Evolutionary conservation across 169 alveolate species (phyloP).

Genomic region (Cryptosporidium viatorum): DNA sequence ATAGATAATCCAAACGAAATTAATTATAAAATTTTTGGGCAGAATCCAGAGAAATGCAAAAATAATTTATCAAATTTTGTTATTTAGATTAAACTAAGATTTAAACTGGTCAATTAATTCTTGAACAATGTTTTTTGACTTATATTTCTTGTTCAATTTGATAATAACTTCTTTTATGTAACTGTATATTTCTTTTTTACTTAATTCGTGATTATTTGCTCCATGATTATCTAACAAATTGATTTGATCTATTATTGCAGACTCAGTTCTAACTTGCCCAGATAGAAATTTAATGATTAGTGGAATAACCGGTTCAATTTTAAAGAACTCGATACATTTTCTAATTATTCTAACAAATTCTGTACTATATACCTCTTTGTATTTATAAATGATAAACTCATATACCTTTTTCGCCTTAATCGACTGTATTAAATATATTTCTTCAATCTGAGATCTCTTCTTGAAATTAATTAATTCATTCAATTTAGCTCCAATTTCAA

Average conservation of each 20-base stretch:
- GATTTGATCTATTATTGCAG: conserved; percentile 15
- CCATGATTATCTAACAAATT: neutral
- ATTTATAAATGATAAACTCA: conserved; percentile 25
- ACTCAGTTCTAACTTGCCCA: conserved; percentile 47
- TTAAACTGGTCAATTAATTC: conserved; percentile 42
- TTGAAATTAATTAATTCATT: neutral
- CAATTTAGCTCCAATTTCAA: conserved; percentile 9
- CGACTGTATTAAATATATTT: neutral
- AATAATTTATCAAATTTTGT: neutral
- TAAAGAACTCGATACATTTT: conserved; percentile 38
- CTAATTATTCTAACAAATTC: conserved; percentile 12
- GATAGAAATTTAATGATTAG: conserved; percentile 23
- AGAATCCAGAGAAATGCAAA: neutral
- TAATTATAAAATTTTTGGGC: neutral
- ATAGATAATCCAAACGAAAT: neutral
- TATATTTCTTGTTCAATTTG: conserved; percentile 9
- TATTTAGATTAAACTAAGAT: neutral
- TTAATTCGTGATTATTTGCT: neutral
- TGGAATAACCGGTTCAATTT: conserved; percentile 59
- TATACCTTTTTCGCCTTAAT: conserved; percentile 6
- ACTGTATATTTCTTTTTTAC: conserved; percentile 31
- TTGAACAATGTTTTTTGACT: conserved; percentile 13
- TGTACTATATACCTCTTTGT: neutral
- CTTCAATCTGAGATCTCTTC: neutral
- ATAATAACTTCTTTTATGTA: conserved; percentile 39